Evolutionary conservation across 1,139 yeast genomes (phyloP), one percentile per base, ranked within the genome.

Genomic region (Nakaseomyces delphensis): DNA sequence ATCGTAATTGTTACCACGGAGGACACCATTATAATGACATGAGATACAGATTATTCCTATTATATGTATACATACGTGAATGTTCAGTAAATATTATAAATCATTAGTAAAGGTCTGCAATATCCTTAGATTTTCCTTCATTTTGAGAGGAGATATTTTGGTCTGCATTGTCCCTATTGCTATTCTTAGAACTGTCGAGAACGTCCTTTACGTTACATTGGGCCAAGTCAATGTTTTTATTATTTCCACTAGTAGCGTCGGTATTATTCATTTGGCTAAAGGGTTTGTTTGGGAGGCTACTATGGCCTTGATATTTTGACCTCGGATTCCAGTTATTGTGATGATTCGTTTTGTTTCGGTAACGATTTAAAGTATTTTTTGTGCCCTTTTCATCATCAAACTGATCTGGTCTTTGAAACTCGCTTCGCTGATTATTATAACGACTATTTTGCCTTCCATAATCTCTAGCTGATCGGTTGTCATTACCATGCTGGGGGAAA

Each of bases 101-200:
- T 13, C 11, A 24, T 25, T n/a, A 36, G 16, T 36, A 36, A 14
- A 36, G 15, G 16, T 36, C 39, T 4, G 39, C 39, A 14, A 36
- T 24, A 36, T 36, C 39, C 16, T 36, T 36, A 3, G 29, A 16
- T 1, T 15, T 16, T 6, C 23, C 30, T 6, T 16, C 23, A 6
- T 15, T 24, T 4, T 36, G 9, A 5, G 31, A 28, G 6, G 31
- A 28, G 5, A 4, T 25, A 6, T 14, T 18, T 14, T 13, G 6
- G 10, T 28, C 31, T 14, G 31, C 7, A 28, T 6, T 28, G 10
- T 28, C 14, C 31, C 10, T 28, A 7, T 6, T 25, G n/a, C n/a
- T 13, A 25, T 7, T 25, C n/a, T 25, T 25, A 13, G n/a, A 10
- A 7, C 28, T 25, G n/a, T 25, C 28, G 28, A 25, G 9, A 25